These are phyloP conservation scores for Pyrenopolyporus hunteri DNA, from an alignment of 495 filamentous ascomycete genomes.

Conservation along the genomic window DNA sequence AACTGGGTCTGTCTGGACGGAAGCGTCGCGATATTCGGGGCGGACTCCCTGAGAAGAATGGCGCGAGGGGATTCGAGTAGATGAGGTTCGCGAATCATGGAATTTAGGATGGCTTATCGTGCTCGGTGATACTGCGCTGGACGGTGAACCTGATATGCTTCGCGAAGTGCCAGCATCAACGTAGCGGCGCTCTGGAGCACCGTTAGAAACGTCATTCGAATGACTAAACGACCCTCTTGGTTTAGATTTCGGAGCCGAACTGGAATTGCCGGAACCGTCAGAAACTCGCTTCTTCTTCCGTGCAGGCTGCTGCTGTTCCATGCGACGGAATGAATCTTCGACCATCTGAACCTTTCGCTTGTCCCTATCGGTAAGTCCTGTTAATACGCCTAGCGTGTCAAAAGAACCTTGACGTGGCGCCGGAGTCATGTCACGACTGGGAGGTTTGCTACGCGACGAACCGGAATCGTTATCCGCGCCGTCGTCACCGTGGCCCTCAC, in stretches of 20 bases:
- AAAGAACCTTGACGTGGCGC: conserved; percentile 58
- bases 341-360: conserved; percentile 84
- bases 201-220: conserved; percentile 43
- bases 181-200: conserved; percentile 49
- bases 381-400: conserved; percentile 56
- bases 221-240: conserved; percentile 46
- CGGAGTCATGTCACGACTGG: conserved; percentile 84
- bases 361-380: conserved; percentile 81
- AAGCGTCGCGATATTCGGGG: conserved; percentile 51
- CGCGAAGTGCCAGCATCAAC: conserved; percentile 57
- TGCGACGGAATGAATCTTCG: conserved; percentile 73
- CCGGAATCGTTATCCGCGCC: conserved; percentile 67
- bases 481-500: conserved; percentile 68
- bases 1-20: conserved; percentile 58
- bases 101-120: conserved; percentile 26
- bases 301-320: conserved; percentile 65
- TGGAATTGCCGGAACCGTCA: conserved; percentile 55
- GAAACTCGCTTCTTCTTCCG: conserved; percentile 68
- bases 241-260: conserved; percentile 43
- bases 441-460: conserved; percentile 74
- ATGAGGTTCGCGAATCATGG: conserved; percentile 19
- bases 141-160: conserved; percentile 56
- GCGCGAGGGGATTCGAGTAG: conserved; percentile 38
- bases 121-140: conserved; percentile 48
- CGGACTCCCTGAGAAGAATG: conserved; percentile 42